Evolutionary conservation across 2,329 filamentous ascomycete species (phyloP).

Genomic region (Sarocladium oryzae): DNA sequence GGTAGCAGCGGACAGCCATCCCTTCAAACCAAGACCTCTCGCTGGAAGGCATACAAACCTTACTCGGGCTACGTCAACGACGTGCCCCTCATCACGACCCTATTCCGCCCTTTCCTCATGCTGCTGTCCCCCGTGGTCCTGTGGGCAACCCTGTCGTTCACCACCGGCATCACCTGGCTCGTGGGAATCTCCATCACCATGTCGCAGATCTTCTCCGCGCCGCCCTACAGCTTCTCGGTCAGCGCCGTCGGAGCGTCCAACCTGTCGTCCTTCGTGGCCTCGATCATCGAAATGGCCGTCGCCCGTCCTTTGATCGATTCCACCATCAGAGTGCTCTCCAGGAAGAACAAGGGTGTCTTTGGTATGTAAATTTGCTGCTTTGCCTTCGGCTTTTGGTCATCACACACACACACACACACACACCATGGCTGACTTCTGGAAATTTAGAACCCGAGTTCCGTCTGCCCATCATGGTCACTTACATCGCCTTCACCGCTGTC

Average conservation of each 20-base stretch:
- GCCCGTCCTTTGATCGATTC: constrained; percentile 4
- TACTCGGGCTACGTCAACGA: constrained; percentile 5
- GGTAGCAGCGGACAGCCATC: neutral
- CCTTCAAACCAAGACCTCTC: neutral
- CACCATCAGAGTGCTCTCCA: neutral
- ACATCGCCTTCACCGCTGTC: neutral
- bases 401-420: no score
- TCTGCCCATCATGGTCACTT: constrained; percentile 1
- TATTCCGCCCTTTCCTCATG: constrained; percentile 3
- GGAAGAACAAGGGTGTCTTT: constrained; percentile 1
- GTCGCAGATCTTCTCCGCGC: constrained; percentile 4
- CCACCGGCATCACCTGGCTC: neutral
- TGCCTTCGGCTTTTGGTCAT: no score
- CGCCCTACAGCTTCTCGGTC: constrained; percentile 5
- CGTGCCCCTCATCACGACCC: neutral
- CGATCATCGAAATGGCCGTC: constrained; percentile 1
- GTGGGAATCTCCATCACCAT: constrained; percentile 4
- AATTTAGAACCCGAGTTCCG: constrained; percentile 3
- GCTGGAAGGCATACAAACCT: neutral
- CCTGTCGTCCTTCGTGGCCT: constrained; percentile 3
- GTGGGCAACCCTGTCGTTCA: constrained; percentile 4
- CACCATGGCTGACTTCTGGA: no score
- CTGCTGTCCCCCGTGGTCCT: constrained; percentile 1
- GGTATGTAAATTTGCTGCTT: neutral
- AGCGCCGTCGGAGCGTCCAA: neutral